phyloP scores from a whole-genome alignment of 1,284 basidiomycete species.

The Fomitiporia mediterranea region DNA sequence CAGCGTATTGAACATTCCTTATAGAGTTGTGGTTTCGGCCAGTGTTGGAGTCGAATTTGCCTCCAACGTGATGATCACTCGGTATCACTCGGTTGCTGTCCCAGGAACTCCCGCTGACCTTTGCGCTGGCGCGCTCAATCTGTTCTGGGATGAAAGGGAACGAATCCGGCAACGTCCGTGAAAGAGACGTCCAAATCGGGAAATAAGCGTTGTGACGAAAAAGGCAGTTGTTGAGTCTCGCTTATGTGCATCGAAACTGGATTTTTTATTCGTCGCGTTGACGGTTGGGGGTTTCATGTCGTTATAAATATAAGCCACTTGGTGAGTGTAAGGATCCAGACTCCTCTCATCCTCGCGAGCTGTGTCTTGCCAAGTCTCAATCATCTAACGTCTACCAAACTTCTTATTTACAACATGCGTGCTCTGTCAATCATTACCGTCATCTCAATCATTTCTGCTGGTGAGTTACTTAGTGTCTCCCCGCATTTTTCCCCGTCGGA shows the following conservation, averaged over 20 bases:
- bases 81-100: background rate
- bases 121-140: background rate
- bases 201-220: background rate
- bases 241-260: constrained; percentile 1
- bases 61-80: constrained; percentile 1
- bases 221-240: constrained; percentile 7
- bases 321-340: background rate
- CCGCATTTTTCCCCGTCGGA: background rate
- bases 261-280: background rate
- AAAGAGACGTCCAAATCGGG: constrained; percentile 2
- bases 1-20: constrained; percentile 2
- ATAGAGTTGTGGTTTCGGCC: constrained; percentile 7
- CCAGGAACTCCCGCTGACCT: background rate
- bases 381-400: background rate
- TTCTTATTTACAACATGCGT: constrained; percentile 16
- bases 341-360: constrained; percentile 1
- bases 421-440: constrained; percentile 13
- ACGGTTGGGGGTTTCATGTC: background rate
- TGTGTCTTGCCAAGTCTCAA: background rate
- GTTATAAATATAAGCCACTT: constrained; percentile 5
- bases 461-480: background rate
- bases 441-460: constrained; percentile 6
- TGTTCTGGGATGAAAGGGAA: constrained; percentile 7
- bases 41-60: background rate
- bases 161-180: background rate